phyloP scores from a whole-genome alignment of 2,329 filamentous ascomycete species.

The Teratosphaeria zuluensis region DNA sequence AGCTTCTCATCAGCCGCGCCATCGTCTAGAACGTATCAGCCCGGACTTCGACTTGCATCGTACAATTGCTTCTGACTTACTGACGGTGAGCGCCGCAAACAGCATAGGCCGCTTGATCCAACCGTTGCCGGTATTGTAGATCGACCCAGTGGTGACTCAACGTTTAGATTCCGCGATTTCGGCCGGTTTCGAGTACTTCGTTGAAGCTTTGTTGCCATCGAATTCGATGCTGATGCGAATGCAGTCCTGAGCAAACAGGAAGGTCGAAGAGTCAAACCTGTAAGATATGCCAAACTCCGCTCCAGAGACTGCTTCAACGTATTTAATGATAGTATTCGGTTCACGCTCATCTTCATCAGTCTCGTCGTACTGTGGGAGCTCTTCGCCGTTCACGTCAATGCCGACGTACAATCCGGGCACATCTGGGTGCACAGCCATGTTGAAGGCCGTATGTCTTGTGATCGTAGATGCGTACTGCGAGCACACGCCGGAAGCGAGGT shows the following conservation, averaged over 20 bases:
- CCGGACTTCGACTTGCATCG: background rate
- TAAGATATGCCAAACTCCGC: constrained; percentile 1
- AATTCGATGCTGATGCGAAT: background rate
- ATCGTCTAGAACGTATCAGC: background rate
- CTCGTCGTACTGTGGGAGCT: constrained; percentile 2
- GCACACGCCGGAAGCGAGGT: background rate
- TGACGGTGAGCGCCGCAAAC: background rate
- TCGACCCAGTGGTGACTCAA: background rate
- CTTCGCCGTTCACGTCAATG: background rate
- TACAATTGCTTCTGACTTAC: background rate
- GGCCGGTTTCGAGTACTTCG: background rate
- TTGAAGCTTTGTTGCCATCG: background rate
- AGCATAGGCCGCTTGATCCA: background rate
- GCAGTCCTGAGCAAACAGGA: background rate
- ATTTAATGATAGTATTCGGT: background rate
- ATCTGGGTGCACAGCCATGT: constrained; percentile 2
- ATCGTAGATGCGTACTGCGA: background rate
- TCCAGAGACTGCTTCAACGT: constrained; percentile 3
- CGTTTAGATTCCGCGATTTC: background rate
- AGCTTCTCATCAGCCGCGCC: background rate
- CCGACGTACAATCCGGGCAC: constrained; percentile 1
- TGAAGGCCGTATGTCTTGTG: background rate
- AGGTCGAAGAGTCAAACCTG: background rate
- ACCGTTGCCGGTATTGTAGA: background rate
- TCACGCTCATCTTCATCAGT: background rate